A percentile compares a stretch with the other conserved stretches of the same genome.
These are phyloP conservation scores for Fusarium scirpi DNA, from an alignment of 2,329 filamentous ascomycete genomes.

Conservation along the genomic window DNA sequence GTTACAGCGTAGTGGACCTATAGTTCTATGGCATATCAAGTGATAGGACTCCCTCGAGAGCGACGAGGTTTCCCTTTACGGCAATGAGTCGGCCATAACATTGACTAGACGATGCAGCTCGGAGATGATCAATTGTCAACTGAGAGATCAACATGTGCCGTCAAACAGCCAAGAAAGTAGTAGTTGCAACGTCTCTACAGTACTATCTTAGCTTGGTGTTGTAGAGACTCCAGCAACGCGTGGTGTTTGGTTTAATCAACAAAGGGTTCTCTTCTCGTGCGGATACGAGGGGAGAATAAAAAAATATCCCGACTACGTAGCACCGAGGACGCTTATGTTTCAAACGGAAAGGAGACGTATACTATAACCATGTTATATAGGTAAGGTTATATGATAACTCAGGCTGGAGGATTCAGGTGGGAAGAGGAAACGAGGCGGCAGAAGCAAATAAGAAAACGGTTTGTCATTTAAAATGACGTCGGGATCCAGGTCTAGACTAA, in stretches of 20 bases:
- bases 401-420: constrained; percentile 16
- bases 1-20: constrained; percentile 27
- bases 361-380: constrained; percentile 17
- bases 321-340: constrained; percentile 25
- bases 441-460: constrained; percentile 14
- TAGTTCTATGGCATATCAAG: constrained; percentile 9
- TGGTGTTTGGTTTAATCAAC: background rate
- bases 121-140: constrained; percentile 12
- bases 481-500: background rate
- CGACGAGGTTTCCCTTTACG: constrained; percentile 15
- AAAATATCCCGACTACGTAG: constrained; percentile 5
- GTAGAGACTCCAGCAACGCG: background rate
- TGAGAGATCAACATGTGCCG: constrained; percentile 7
- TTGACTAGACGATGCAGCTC: constrained; percentile 2
- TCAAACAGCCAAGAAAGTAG: constrained; percentile 21
- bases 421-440: constrained; percentile 22
- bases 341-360: constrained; percentile 8
- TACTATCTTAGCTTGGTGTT: constrained; percentile 9
- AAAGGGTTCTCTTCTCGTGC: constrained; percentile 8
- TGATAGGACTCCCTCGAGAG: background rate
- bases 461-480: constrained; percentile 20
- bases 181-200: background rate
- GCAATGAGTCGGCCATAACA: background rate
- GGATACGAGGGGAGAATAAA: constrained; percentile 1
- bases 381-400: constrained; percentile 24